These are phyloP conservation scores for Maudiozyma barnettii DNA, from an alignment of 805 yeast species.

Conservation along the genomic window DNA sequence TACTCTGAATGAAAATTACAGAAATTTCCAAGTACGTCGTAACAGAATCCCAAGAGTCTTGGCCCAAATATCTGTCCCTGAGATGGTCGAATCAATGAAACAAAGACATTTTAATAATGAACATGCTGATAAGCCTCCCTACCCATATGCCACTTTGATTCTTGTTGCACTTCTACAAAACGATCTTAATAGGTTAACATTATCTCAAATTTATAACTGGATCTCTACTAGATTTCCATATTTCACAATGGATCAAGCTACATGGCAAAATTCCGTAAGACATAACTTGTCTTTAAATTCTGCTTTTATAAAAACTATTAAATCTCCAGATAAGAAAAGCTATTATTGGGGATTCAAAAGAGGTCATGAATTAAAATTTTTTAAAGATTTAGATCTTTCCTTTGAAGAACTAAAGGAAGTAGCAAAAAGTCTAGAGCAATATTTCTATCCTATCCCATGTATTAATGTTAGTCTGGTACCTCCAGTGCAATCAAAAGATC, in stretches of 20 bases:
- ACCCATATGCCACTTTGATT: constrained; percentile 83
- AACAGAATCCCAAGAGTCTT: background rate
- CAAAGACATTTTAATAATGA: background rate
- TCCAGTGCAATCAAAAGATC: background rate
- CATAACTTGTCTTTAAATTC: constrained; percentile 90
- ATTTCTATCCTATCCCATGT: background rate
- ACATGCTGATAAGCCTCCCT: constrained; percentile 61
- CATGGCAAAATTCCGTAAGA: constrained; percentile 95
- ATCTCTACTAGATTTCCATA: constrained; percentile 74
- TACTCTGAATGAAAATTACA: background rate
- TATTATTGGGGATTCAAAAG: constrained; percentile 83
- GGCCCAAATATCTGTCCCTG: background rate
- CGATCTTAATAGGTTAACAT: constrained; percentile 56
- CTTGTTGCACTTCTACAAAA: constrained; percentile 88
- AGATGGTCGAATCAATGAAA: constrained; percentile 1
- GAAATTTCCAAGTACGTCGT: background rate
- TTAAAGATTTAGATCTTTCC: constrained; percentile 34
- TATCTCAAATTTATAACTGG: constrained; percentile 85
- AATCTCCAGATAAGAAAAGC: constrained; percentile 72
- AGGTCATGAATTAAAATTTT: constrained; percentile 67
- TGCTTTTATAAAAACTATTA: constrained; percentile 78
- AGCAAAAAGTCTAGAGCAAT: constrained; percentile 8
- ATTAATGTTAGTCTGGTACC: background rate
- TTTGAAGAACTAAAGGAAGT: constrained; percentile 10
- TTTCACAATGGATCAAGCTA: constrained; percentile 72